phyloP scores from a whole-genome alignment of 768 basidiomycete species.

The Asterophora parasitica region DNA sequence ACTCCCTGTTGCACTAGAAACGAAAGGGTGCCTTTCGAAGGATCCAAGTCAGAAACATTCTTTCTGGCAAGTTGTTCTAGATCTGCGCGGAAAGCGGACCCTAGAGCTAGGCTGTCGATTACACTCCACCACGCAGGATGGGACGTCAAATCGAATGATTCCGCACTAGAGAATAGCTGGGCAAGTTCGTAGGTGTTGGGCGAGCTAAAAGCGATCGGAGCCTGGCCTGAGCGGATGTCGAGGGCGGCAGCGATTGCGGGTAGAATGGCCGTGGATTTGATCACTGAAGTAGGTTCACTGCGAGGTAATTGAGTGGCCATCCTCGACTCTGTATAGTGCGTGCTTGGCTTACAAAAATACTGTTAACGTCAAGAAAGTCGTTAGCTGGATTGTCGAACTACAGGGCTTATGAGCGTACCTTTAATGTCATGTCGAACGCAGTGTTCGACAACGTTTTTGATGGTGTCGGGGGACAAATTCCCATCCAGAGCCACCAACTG shows the following conservation, averaged over 20 bases:
- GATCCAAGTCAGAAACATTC: constrained; percentile 35
- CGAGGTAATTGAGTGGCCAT: constrained; percentile 6
- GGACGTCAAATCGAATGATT: constrained; percentile 44
- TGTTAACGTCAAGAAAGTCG: constrained; percentile 22
- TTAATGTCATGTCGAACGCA: constrained; percentile 43
- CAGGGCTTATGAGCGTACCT: constrained; percentile 39
- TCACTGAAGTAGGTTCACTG: constrained; percentile 91
- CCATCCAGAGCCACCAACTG: constrained; percentile 69
- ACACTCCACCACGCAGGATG: constrained; percentile 60
- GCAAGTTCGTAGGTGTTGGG: constrained; percentile 83
- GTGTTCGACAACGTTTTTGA: constrained; percentile 47
- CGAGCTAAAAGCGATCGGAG: constrained; percentile 67
- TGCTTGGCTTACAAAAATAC: constrained; percentile 65
- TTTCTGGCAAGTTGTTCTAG: constrained; percentile 55
- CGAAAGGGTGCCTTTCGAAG: constrained; percentile 40
- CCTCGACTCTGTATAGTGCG: background rate
- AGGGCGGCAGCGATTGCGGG: constrained; percentile 47
- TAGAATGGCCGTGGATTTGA: constrained; percentile 70
- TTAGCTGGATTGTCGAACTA: constrained; percentile 3
- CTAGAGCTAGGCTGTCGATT: constrained; percentile 63
- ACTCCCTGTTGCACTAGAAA: constrained; percentile 70
- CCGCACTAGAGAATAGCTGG: constrained; percentile 44
- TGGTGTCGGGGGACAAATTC: constrained; percentile 55
- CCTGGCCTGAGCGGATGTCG: constrained; percentile 16
- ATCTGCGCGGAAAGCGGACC: constrained; percentile 59